Base-by-base conservation (phyloP, 2,329 filamentous ascomycete genomes). In the Chalaropsis ovoidea region DNA sequence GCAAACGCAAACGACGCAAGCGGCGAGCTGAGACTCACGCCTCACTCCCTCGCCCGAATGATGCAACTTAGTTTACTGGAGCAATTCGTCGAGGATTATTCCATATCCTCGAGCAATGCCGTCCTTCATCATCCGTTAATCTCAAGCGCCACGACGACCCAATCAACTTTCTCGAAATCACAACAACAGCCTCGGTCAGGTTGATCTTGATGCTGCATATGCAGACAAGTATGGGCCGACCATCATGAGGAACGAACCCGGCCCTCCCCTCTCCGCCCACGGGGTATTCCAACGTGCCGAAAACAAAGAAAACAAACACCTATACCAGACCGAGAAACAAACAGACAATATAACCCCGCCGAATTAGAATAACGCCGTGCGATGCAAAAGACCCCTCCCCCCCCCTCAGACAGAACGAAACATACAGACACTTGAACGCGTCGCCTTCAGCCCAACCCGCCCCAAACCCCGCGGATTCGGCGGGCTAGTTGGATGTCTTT, bases 401-500 rank as follows among this genome's bases (percentile, higher is more conserved):
- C 35, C 3, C 17, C 24, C 52, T 15, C 41, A 49, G 13, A 24
- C 47, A 52, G 62, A 15, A 17, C 43, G 10, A 22, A 41, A 65
- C n/a, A 39, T 10, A 17, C 27, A 35, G 7, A 35, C 58, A 49
- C 61, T 27, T 19, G 24, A 49, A 47, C 5, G 60, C 35, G 27
- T 52, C 24, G 22, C 13, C 58, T 76, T 76, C 82, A 77, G 76
- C 87, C 77, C 77, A 80, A 70, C 4, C 87, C 88, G 60, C 86
- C 88, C 88, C 88, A 92, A 58, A 86, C 82, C 13, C 89, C 89
- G 63, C 89, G 81, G 76, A 93, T 91, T 70, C 89, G 79, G 72
- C 89, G 80, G 22, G 93, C 93, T 68, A 97, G 82, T 77, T 96
- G 93, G 71, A 99, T 96, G 76, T 97, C 94, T 78, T 96, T 96